Conservation (phyloP, 73 alveolate species). For the Tetrahymena malaccensis region DNA sequence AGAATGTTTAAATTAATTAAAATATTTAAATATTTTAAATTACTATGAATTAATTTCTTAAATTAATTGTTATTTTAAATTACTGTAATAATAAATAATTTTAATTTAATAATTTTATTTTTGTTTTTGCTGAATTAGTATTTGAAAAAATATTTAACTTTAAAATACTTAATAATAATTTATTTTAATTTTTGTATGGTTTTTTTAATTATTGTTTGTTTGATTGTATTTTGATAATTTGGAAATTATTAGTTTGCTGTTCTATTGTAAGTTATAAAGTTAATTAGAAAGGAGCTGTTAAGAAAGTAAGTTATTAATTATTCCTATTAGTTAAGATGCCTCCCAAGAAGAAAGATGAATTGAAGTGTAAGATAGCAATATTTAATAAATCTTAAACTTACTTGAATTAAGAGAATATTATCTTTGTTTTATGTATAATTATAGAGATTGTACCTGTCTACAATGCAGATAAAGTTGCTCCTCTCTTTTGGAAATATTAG, state of each 20-base stretch:
- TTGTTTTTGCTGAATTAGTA: no score
- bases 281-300: not conserved
- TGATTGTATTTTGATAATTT: not conserved
- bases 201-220: no score
- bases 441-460: not conserved
- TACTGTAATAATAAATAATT: no score
- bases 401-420: not conserved
- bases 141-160: no score
- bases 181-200: not conserved
- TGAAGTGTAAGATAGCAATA: not conserved
- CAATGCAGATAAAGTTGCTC: not conserved
- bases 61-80: no score
- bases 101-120: no score
- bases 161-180: no score
- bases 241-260: not conserved
- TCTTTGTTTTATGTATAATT: not conserved
- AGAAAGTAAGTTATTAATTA: not conserved
- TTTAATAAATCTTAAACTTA: not conserved
- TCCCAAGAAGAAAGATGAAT: not conserved
- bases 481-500: not conserved
- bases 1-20: no score
- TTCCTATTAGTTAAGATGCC: not conserved
- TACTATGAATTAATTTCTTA: no score
- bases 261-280: not conserved
- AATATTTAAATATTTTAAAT: no score